Evolutionary conservation across 352 stramenopile species (phyloP), one percentile per base, ranked within the genome.

Genomic region (Phytophthora fragariaefolia): DNA sequence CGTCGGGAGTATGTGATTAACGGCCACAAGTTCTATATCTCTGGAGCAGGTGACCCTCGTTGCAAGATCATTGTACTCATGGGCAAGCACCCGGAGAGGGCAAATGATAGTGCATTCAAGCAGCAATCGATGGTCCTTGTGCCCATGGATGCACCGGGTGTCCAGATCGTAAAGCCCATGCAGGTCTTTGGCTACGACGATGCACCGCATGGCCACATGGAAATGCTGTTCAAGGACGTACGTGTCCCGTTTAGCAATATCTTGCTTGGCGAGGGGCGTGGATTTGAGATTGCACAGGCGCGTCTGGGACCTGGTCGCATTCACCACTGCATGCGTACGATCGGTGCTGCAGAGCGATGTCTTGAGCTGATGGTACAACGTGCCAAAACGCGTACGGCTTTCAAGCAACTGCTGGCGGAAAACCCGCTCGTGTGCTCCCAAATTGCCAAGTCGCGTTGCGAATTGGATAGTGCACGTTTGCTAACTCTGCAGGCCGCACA

Each of bases 251-350:
- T 97, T 67, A 73, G 74, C 27, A 96, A 87, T 57, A 61, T 97
- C 7, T 65, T 97, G 47, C 77, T 95, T 4, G 81, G 84, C 23
- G 77, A 92, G 73, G 91, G 91, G 27, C 84, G 88, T 32, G 91
- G 91, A 6, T 97, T 97, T 67, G 93, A 96, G 71, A 97, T 97
- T 62, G 89, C 80, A 18, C 86, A 93, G 73, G 82, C 87, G 55
- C 98, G 95, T 10, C 86, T 99, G n/a, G 96, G 98, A 62, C 90
- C 90, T 12, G 97, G 97, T 20, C 89, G 97, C 15, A 99, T 99
- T 66, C 97, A 99, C 87, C 97, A 99, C 82, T 99, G 97, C 81
- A 99, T 99, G 97, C 90, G 96, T 47, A 75, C 95, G 17, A 96
- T 99, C 63, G 97, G 97, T 24, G 86, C 89, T 50, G 86, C 90